Base-by-base conservation (phyloP, 352 stramenopile genomes). In the Phytophthora ohioensis region DNA sequence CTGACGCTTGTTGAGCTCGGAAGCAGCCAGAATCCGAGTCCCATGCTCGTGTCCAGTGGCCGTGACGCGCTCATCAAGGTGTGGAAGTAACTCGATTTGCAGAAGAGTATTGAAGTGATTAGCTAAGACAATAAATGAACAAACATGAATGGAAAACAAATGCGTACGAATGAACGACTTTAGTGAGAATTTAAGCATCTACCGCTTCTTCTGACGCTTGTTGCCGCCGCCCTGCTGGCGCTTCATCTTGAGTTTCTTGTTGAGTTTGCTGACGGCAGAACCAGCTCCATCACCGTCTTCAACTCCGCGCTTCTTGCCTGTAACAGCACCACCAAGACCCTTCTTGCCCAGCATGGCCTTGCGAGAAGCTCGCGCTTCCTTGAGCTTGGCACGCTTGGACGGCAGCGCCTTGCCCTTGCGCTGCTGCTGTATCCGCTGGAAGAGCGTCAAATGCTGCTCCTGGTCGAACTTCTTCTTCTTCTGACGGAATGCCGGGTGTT, bases 61-160 rank as follows among this genome's bases (percentile, higher is more conserved):
- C 86, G 96, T 52, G 97, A 99, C 80, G 95, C 94, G 34, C 91
- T 98, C 68, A 98, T 99, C 65, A 99, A 99, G 78, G 79, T 98
- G 53, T 99, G 95, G 95, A 94, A 96, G 57, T 99, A 73, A 70
- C 32, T 48, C 17, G 32, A 49, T 17, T 4, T 61, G 27, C 13
- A 71, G 32, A 35, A 68, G 46, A 58, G 27, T 48, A 65, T 43
- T 69, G 45, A 69, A 69, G 53, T 62, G 65, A 67, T 70, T n/a
- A 70, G 36, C 58, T 71, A 67, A 61, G 17, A 56, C 39, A 68
- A 68, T 57, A 65, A 56, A 75, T 31, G 27, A 45, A 67, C 27
- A 67, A n/a, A 38, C 39, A 58, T 62, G 17, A 31, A 71, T 63
- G 42, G 30, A 57, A 47, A 55, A 57, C 32, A 11, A 59, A 49